Base-by-base conservation (phyloP, 208 protist genomes). In the Crithidia bombi region DNA sequence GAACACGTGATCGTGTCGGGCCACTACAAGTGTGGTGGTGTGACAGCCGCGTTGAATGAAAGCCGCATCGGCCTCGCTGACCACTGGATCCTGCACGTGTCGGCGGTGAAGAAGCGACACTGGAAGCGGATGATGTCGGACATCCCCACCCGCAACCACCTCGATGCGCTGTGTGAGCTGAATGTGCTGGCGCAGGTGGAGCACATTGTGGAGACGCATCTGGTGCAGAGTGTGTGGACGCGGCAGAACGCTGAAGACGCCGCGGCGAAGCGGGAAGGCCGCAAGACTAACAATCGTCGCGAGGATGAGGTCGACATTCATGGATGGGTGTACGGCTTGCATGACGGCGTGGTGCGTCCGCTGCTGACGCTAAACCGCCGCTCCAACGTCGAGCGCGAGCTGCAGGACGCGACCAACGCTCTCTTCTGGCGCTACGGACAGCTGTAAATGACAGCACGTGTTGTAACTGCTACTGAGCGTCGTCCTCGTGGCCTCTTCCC, bases 1-100 rank as follows among this genome's bases (percentile, higher is more conserved):
- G 82, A 97, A 59, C 94, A 98, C 57, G 91, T 98, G n/a, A 97
- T 98, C 64, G 82, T 98, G 1, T 89, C 89, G 28, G 95, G 95
- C n/a, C 97, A 98, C 70, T 97, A 97, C 75, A 78, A 83, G 28
- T 98, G 97, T 78, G 97, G 97, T 77, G 97, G 93, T 47, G 95
- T 98, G 15, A 93, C 70, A 46, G 87, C 87, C 2, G 83, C 87
- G 32, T 74, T 91, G 26, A 54, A 87, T 21, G 81, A 79, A 7
- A 62, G 63, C 51, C 83, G 82, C 28, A 65, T 93, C 9, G 88
- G 88, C 25, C 81, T 94, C 26, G 83, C 85, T 0, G 88, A 94
- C 51, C 83, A 94, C 67, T 94, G 85, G 88, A 94, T 94, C 43
- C 62, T 87, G 25, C 88, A 94, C 55, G 83, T 94, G 15, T 61